Base-by-base conservation (phyloP, 805 yeast species). In the Pichia ethanolica region DNA sequence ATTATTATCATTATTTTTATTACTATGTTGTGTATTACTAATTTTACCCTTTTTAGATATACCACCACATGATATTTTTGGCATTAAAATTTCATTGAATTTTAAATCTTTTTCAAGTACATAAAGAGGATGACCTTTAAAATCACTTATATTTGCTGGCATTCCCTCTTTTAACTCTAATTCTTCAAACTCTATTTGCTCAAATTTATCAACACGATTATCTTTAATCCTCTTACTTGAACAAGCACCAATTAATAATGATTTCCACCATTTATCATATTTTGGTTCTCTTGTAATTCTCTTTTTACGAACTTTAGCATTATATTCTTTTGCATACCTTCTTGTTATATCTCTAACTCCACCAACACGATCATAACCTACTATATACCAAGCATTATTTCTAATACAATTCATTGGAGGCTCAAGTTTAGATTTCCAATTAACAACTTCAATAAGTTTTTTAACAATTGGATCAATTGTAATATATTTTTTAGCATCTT, bases 41-140 rank as follows among this genome's bases (percentile, higher is more conserved):
- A 20, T 20, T 20, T 20, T 73, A 5, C 64, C 56, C 11, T 67
- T 63, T 44, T 70, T 72, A 12, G 78, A 64, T 32, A 88, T 72
- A 33, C 82, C 81, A 0, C 98, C 99, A 58, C 95, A 83, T 26
- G 81, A 78, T 38, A 75, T 82, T 57, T 73, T 78, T 0, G 90
- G 88, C 47, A 74, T 73, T 5, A 91, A 64, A 5, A 89, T 73
- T 61, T 93, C 96, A 61, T 83, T 85, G 46, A 77, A 75, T 44
- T 76, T 75, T 35, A 93, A 62, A 55, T 89, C 95, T 4, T 80
- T 73, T 62, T 87, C 95, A 12, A 93, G 63, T 0, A 85, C 93
- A 64, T 83, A 93, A 12, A 82, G 66, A 0, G 99, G 99, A 65
- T 93, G 99, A 45, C 82, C 82, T 46, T 81, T 82, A 63, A 90